Evolutionary conservation across 2,329 filamentous ascomycete genomes (phyloP).

Genomic region (Lojkania enalia): DNA sequence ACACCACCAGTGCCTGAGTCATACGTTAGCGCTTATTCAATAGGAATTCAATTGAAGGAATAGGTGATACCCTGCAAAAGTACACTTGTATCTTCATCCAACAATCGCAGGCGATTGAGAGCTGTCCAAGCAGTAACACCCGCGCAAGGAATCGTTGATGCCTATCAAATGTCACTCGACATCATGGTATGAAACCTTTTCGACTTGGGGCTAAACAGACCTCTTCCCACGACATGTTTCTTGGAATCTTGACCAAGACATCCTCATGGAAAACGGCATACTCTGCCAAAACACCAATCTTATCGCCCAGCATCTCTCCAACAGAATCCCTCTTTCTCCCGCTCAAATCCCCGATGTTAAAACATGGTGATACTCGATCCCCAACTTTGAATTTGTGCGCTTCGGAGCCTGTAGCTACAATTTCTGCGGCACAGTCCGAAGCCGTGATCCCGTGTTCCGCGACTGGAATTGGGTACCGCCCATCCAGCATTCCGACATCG

Average conservation of each 20-base stretch:
- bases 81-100: neutral
- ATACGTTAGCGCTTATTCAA: neutral
- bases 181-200: neutral
- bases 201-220: neutral
- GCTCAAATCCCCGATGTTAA: conserved; percentile 13
- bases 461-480: neutral
- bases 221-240: conserved; percentile 31
- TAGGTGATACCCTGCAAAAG: conserved; percentile 12
- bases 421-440: conserved; percentile 32
- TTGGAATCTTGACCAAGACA: conserved; percentile 26
- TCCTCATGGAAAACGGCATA: conserved; percentile 31
- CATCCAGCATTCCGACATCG: conserved; percentile 29
- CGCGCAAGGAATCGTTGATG: conserved; percentile 25
- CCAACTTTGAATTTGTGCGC: conserved; percentile 25
- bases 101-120: conserved; percentile 11
- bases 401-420: conserved; percentile 21
- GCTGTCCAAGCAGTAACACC: conserved; percentile 31
- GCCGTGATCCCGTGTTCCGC: conserved; percentile 18
- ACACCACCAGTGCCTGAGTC: conserved; percentile 49
- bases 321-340: conserved; percentile 16
- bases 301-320: conserved; percentile 9
- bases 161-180: conserved; percentile 4
- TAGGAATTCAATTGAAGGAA: neutral
- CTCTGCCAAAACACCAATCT: conserved; percentile 27
- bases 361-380: conserved; percentile 27